Percentiles rank a stretch among this genome's conserved stretches.
Evolutionary conservation across 1,139 yeast genomes (phyloP).

Genomic region (Suhomyces ambrosiae): DNA sequence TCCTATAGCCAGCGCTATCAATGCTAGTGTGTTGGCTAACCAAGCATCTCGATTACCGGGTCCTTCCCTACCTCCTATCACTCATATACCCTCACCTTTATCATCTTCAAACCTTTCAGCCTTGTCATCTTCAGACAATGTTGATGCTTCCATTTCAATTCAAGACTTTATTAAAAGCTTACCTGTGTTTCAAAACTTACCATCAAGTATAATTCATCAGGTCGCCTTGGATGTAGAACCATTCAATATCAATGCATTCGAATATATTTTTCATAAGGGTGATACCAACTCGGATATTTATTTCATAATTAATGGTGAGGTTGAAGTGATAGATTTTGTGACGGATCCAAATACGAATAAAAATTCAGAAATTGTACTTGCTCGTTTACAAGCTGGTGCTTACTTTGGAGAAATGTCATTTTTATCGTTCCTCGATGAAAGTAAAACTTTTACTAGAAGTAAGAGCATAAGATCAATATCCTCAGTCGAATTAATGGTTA

Average conservation of each 20-base stretch:
- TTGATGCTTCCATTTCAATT: constrained; percentile 56
- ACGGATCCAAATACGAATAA: constrained; percentile 17
- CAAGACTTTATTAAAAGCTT: constrained; percentile 58
- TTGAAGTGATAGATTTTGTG: constrained; percentile 60
- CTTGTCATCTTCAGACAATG: constrained; percentile 27
- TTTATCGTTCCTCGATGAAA: constrained; percentile 48
- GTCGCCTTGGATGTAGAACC: constrained; percentile 67
- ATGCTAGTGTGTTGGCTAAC: constrained; percentile 21
- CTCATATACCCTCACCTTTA: constrained; percentile 14
- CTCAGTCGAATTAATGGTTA: constrained; percentile 59
- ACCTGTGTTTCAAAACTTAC: constrained; percentile 60
- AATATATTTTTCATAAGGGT: constrained; percentile 61
- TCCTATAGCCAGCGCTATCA: constrained; percentile 10
- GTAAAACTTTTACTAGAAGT: constrained; percentile 40
- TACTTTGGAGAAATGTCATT: constrained; percentile 82
- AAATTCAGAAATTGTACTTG: constrained; percentile 45
- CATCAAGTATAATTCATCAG: constrained; percentile 59
- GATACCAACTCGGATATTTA: constrained; percentile 64
- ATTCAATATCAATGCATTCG: constrained; percentile 52
- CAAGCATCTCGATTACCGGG: constrained; percentile 20
- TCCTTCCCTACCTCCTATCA: constrained; percentile 20
- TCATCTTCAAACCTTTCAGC: constrained; percentile 9
- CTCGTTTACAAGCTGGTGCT: constrained; percentile 61
- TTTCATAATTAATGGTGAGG: constrained; percentile 68
- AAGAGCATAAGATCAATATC: constrained; percentile 67